Conservation (phyloP, 805 yeast genomes). For the Candida sanyiensis region DNA sequence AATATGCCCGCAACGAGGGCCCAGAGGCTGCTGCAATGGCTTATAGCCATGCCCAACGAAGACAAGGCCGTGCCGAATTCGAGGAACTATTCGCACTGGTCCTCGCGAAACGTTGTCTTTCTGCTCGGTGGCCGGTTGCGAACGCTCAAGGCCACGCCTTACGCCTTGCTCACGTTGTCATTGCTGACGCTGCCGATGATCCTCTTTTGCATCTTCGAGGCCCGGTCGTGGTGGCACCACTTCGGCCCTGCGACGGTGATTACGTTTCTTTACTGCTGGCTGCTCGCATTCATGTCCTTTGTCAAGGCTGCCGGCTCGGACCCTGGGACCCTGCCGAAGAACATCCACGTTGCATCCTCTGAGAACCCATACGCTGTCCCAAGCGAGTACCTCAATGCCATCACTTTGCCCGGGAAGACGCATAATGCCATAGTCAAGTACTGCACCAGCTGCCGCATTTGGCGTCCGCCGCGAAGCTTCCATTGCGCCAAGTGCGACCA, state of each 20-base stretch:
- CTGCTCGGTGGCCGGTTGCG: constrained; percentile 63
- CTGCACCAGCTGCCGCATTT: constrained; percentile 59
- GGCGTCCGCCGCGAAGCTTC: constrained; percentile 73
- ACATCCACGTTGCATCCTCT: constrained; percentile 44
- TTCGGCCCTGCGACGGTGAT: constrained; percentile 52
- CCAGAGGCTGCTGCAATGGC: constrained; percentile 20
- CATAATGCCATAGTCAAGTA: constrained; percentile 42
- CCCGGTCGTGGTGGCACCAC: constrained; percentile 51
- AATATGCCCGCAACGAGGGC: background rate
- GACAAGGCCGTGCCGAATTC: background rate
- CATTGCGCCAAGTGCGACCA: constrained; percentile 69
- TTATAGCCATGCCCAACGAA: constrained; percentile 17
- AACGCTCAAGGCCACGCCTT: constrained; percentile 35
- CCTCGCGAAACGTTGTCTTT: constrained; percentile 39
- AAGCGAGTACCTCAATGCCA: constrained; percentile 47
- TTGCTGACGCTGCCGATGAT: constrained; percentile 42
- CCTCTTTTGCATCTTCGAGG: constrained; percentile 48
- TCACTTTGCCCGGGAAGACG: constrained; percentile 38
- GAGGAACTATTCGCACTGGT: constrained; percentile 40
- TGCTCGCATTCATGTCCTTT: constrained; percentile 41
- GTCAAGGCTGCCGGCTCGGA: constrained; percentile 53
- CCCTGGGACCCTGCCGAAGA: constrained; percentile 65
- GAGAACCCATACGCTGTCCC: constrained; percentile 40
- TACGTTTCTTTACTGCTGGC: constrained; percentile 54
- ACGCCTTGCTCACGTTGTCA: constrained; percentile 31